These are phyloP conservation scores for Aspergillus sp. DNA, from an alignment of 2,329 filamentous ascomycete species.

Conservation along the genomic window DNA sequence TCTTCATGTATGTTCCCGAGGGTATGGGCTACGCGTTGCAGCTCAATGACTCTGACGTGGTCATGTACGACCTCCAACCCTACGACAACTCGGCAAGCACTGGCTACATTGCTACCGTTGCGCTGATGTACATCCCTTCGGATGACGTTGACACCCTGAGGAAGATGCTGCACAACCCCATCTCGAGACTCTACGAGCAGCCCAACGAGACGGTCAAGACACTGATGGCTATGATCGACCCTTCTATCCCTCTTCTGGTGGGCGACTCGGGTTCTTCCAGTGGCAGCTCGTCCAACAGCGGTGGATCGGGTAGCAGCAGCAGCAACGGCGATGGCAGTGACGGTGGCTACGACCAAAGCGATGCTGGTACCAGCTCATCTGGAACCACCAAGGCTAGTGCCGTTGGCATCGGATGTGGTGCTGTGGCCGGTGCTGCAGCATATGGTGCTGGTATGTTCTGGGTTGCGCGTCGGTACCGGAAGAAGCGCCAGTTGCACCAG, in stretches of 20 bases:
- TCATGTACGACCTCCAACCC: conserved; percentile 72
- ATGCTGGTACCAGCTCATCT: conserved; percentile 53
- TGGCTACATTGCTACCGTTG: conserved; percentile 80
- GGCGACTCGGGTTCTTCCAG: conserved; percentile 51
- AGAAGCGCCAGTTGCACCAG: conserved; percentile 75
- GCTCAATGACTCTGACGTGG: conserved; percentile 52
- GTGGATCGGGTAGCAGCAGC: conserved; percentile 45
- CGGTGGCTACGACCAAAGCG: conserved; percentile 41
- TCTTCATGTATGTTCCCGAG: conserved; percentile 75
- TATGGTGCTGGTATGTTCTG: conserved; percentile 95
- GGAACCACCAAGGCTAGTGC: conserved; percentile 48
- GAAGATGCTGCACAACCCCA: conserved; percentile 69
- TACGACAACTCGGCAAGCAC: conserved; percentile 68
- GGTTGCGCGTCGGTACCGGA: conserved; percentile 85
- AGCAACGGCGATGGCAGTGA: conserved; percentile 45
- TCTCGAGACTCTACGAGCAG: conserved; percentile 75
- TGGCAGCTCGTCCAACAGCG: conserved; percentile 27
- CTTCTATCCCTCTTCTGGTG: conserved; percentile 70
- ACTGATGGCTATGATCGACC: conserved; percentile 80
- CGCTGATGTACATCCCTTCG: conserved; percentile 73
- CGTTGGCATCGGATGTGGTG: conserved; percentile 72
- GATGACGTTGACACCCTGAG: conserved; percentile 68
- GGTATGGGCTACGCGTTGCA: conserved; percentile 68
- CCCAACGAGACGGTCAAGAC: conserved; percentile 65
- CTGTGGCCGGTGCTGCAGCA: conserved; percentile 75